Conservation (phyloP, 2,329 filamentous ascomycete genomes). For the Trichophyton mentagrophytes region DNA sequence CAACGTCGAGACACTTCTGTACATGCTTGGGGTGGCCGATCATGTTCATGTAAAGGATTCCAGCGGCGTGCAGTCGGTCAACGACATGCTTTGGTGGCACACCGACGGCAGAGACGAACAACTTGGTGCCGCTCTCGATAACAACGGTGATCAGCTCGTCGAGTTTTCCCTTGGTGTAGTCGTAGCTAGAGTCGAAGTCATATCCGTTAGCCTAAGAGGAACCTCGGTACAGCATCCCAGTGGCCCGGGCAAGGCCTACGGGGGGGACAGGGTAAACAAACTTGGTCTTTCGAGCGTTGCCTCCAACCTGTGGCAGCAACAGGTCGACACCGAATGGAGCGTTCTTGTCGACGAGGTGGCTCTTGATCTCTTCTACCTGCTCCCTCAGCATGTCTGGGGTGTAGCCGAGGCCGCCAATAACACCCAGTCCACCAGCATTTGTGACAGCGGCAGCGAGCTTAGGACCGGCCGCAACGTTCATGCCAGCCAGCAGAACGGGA, state of each 20-base stretch:
- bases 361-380: slow-evolving; percentile 90
- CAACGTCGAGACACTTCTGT: slow-evolving; percentile 83
- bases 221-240: background rate
- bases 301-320: slow-evolving; percentile 85
- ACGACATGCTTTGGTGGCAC: slow-evolving; percentile 81
- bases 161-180: slow-evolving; percentile 99
- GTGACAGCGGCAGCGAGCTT: slow-evolving; percentile 94
- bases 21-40: slow-evolving; percentile 99
- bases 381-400: slow-evolving; percentile 94
- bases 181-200: slow-evolving; percentile 52
- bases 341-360: slow-evolving; percentile 74
- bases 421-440: slow-evolving; percentile 90
- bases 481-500: slow-evolving; percentile 86
- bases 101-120: slow-evolving; percentile 95
- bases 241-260: background rate
- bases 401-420: slow-evolving; percentile 84
- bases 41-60: slow-evolving; percentile 99
- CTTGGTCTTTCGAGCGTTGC: slow-evolving; percentile 91
- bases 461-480: slow-evolving; percentile 97
- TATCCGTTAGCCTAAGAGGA: slow-evolving; percentile 7
- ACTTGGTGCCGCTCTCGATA: slow-evolving; percentile 77
- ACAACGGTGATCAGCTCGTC: slow-evolving; percentile 80
- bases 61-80: slow-evolving; percentile 74
- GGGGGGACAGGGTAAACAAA: slow-evolving; percentile 22
- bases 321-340: slow-evolving; percentile 92